These are phyloP conservation scores for Casaregolazyma suthepensis DNA, from an alignment of 1,139 yeast species.

Conservation along the genomic window DNA sequence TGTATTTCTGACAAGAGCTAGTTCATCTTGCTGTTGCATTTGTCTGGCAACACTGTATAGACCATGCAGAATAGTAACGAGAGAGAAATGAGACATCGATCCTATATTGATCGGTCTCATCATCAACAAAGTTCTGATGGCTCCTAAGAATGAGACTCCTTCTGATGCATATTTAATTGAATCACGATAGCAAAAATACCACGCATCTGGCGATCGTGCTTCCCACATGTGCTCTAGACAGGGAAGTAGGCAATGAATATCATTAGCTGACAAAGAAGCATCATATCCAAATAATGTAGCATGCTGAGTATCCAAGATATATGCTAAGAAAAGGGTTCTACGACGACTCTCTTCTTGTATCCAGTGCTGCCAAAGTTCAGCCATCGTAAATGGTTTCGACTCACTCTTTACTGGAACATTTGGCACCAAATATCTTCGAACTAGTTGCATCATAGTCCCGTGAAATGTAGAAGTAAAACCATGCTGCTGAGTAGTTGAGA, in stretches of 20 bases:
- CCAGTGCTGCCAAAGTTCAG: conserved; percentile 23
- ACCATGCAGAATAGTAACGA: conserved; percentile 24
- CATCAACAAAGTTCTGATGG: conserved; percentile 22
- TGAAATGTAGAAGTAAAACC: conserved; percentile 20
- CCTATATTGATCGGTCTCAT: conserved; percentile 19
- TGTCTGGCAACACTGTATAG: conserved; percentile 20
- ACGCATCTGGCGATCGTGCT: conserved; percentile 14
- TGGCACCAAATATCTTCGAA: conserved; percentile 23
- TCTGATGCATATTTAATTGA: conserved; percentile 6
- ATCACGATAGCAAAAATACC: conserved; percentile 12
- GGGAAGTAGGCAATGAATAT: conserved; percentile 18
- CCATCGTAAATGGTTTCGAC: conserved; percentile 12
- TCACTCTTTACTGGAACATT: conserved; percentile 13
- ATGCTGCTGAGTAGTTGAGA: conserved; percentile 44
- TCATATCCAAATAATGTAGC: conserved; percentile 32
- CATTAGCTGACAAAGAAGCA: conserved; percentile 19
- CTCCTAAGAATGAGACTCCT: conserved; percentile 17
- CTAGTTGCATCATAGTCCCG: conserved; percentile 22
- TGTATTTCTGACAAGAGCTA: conserved; percentile 13
- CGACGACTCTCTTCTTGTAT: conserved; percentile 17
- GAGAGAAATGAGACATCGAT: conserved; percentile 20
- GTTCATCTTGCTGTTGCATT: conserved; percentile 16
- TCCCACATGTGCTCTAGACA: conserved; percentile 18
- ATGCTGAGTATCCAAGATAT: conserved; percentile 34
- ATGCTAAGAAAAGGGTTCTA: conserved; percentile 19